These are phyloP conservation scores for Podosphaera aphanis DNA, from an alignment of 2,329 filamentous ascomycete genomes.

Conservation along the genomic window DNA sequence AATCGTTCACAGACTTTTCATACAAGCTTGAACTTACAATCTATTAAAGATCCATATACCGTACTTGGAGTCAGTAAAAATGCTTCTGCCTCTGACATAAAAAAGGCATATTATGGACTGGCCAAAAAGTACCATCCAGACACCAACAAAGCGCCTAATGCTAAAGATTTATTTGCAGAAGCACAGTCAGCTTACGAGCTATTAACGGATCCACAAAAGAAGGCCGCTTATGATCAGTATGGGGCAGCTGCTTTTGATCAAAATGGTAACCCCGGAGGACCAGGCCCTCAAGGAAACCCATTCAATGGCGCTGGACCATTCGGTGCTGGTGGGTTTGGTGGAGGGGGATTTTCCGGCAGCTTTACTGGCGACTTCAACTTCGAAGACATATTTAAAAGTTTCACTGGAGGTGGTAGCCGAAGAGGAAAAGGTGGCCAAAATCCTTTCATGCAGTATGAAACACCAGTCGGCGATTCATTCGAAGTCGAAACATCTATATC, in stretches of 20 bases:
- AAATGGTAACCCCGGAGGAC: conserved; percentile 29
- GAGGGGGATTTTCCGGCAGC: conserved; percentile 28
- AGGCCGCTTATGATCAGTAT: conserved; percentile 74
- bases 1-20: conserved; percentile 12
- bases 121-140: conserved; percentile 97
- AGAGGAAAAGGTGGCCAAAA: conserved; percentile 28
- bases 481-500: conserved; percentile 82
- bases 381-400: conserved; percentile 82
- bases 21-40: conserved; percentile 11
- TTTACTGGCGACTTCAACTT: conserved; percentile 80
- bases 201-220: conserved; percentile 79
- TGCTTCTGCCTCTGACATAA: conserved; percentile 72
- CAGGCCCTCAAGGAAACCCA: conserved; percentile 20
- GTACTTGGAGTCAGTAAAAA: conserved; percentile 63
- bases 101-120: conserved; percentile 92
- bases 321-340: conserved; percentile 33
- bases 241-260: conserved; percentile 76
- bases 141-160: conserved; percentile 83
- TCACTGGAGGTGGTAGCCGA: conserved; percentile 26
- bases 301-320: conserved; percentile 20
- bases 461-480: conserved; percentile 84
- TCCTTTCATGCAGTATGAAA: conserved; percentile 52
- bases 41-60: conserved; percentile 56
- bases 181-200: conserved; percentile 88
- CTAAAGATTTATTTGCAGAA: conserved; percentile 85